These are phyloP conservation scores for Bretziella fagacearum DNA, from an alignment of 2,329 filamentous ascomycete species.

Conservation along the genomic window DNA sequence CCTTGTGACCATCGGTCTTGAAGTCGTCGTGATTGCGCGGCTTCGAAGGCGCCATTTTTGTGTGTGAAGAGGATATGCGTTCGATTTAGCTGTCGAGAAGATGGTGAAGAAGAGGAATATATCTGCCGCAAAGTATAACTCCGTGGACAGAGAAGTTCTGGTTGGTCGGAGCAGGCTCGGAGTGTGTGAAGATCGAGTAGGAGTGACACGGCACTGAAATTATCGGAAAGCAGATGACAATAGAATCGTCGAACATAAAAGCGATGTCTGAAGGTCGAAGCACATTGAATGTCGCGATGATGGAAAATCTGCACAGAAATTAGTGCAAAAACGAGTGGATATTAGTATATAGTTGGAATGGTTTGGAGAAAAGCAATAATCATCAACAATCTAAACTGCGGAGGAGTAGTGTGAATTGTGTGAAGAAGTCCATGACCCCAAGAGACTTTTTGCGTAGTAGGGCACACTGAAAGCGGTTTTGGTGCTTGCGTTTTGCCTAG, in stretches of 20 bases:
- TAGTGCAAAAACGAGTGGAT: no score
- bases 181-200: conserved; percentile 1
- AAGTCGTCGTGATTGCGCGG: conserved; percentile 30
- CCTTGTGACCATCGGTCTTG: conserved; percentile 24
- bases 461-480: background rate
- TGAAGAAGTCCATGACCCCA: no score
- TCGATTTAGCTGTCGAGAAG: background rate
- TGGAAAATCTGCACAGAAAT: no score
- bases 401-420: no score
- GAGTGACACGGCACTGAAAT: background rate
- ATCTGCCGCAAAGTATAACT: no score
- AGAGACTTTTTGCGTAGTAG: no score
- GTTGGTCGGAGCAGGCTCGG: conserved; percentile 9
- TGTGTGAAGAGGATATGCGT: conserved; percentile 1
- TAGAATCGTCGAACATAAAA: no score
- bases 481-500: background rate
- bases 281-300: no score
- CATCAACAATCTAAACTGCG: no score
- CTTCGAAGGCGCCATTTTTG: conserved; percentile 30
- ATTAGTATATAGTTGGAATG: no score
- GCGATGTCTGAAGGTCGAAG: no score
- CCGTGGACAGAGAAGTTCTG: background rate
- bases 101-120: background rate
- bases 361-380: no score
- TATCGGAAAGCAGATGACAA: background rate